Conservation (phyloP, 139 green algal genomes). For the Zygnema cylindricum region DNA sequence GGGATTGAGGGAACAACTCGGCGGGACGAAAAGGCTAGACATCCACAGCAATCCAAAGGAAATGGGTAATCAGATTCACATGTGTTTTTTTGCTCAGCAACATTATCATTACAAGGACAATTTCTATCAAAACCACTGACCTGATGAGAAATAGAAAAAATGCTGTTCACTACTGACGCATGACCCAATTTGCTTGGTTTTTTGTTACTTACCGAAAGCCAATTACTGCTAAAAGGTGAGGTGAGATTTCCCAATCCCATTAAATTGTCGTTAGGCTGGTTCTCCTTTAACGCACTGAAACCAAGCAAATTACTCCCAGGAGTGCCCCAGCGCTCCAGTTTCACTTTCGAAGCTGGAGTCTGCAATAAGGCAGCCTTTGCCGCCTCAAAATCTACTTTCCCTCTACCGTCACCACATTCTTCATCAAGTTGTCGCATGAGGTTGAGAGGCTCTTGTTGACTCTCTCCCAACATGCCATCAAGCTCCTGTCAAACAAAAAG, state of each 20-base stretch:
- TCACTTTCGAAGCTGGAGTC: background rate
- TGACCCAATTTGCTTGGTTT: no score
- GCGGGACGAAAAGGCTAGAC: background rate
- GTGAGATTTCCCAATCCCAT: background rate
- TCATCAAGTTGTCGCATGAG: background rate
- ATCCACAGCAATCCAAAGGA: no score
- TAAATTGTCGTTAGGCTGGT: background rate
- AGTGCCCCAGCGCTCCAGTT: background rate
- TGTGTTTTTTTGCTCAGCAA: no score
- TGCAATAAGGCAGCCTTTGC: background rate
- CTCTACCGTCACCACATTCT: background rate
- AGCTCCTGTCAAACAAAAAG: no score
- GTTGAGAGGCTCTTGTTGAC: background rate
- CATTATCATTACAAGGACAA: no score
- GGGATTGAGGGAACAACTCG: background rate
- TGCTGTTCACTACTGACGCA: no score
- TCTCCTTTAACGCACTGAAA: background rate
- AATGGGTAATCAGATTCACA: no score
- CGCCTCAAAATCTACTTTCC: background rate
- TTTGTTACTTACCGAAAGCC: background rate
- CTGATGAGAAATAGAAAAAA: no score
- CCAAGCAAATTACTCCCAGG: background rate
- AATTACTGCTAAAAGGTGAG: background rate
- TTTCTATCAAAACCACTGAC: no score
- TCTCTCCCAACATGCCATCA: background rate